phyloP scores from a whole-genome alignment of 495 filamentous ascomycete genomes.

The Endocarpon pusillum region DNA sequence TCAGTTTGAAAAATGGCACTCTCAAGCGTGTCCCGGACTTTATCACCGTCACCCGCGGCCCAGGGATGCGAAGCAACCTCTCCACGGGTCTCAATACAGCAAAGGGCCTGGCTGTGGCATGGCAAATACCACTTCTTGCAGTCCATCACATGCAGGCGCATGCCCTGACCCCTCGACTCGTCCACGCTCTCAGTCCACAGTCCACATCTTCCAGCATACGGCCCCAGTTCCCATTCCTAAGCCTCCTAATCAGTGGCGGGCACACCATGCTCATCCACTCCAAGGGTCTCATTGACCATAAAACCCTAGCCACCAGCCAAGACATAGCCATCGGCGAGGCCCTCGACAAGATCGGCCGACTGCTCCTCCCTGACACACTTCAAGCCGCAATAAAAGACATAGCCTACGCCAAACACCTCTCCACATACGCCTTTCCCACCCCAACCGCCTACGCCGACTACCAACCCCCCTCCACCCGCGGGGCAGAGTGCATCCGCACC shows the following conservation, averaged over 20 bases:
- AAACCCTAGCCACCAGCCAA: conserved; percentile 45
- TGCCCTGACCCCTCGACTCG: conserved; percentile 71
- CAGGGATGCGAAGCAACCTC: conserved; percentile 67
- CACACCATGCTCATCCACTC: conserved; percentile 78
- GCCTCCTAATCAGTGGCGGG: conserved; percentile 79
- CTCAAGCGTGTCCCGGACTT: conserved; percentile 60
- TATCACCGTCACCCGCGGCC: conserved; percentile 71
- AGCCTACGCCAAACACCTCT: conserved; percentile 65
- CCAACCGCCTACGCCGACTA: conserved; percentile 39
- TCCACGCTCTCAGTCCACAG: conserved; percentile 34
- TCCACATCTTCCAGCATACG: neutral
- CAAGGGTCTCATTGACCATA: conserved; percentile 42
- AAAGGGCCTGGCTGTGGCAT: conserved; percentile 73
- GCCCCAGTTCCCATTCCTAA: conserved; percentile 63
- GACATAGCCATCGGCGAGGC: conserved; percentile 75
- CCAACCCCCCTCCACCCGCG: conserved; percentile 31
- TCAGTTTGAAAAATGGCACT: conserved; percentile 6
- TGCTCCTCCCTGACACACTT: conserved; percentile 41
- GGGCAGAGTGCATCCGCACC: conserved; percentile 29
- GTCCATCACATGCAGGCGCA: conserved; percentile 98
- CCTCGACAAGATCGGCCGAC: conserved; percentile 71
- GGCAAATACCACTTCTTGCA: conserved; percentile 62
- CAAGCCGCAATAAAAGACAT: conserved; percentile 27
- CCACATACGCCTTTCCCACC: conserved; percentile 47
- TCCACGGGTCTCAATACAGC: conserved; percentile 64